phyloP scores from a whole-genome alignment of 768 basidiomycete genomes.

The Auricularia sp. region DNA sequence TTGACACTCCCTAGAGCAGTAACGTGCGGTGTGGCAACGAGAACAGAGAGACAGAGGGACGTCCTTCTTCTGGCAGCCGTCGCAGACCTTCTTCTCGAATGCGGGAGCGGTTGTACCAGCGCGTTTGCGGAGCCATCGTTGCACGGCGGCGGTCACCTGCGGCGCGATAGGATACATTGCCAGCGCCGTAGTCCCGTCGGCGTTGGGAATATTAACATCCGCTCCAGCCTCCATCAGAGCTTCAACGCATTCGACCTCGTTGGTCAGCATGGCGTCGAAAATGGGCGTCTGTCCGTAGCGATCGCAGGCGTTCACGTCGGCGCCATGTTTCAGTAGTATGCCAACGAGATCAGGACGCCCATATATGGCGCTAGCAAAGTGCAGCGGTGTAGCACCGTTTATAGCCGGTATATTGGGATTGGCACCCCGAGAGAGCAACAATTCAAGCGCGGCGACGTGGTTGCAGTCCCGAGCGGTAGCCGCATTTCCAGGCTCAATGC shows the following conservation, averaged over 20 bases:
- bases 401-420: conserved; percentile 35
- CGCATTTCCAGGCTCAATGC: neutral
- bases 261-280: conserved; percentile 15
- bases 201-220: conserved; percentile 29
- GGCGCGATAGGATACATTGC: neutral
- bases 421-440: conserved; percentile 32
- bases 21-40: conserved; percentile 35
- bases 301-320: conserved; percentile 39
- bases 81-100: conserved; percentile 37
- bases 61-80: conserved; percentile 19
- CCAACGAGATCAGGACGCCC: conserved; percentile 23
- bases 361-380: conserved; percentile 30
- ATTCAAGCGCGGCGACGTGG: neutral
- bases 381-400: conserved; percentile 38
- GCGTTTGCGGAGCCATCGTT: conserved; percentile 38
- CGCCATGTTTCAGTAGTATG: conserved; percentile 34
- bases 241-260: conserved; percentile 20
- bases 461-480: neutral
- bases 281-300: conserved; percentile 32
- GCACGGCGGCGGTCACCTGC: conserved; percentile 22
- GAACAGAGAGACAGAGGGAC: conserved; percentile 23
- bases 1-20: conserved; percentile 48
- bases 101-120: conserved; percentile 30
- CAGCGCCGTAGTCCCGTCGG: conserved; percentile 23
- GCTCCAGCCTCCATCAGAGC: conserved; percentile 41